Conservation (phyloP, 2,329 filamentous ascomycete species). For the Cercospora zeae-maydis region DNA sequence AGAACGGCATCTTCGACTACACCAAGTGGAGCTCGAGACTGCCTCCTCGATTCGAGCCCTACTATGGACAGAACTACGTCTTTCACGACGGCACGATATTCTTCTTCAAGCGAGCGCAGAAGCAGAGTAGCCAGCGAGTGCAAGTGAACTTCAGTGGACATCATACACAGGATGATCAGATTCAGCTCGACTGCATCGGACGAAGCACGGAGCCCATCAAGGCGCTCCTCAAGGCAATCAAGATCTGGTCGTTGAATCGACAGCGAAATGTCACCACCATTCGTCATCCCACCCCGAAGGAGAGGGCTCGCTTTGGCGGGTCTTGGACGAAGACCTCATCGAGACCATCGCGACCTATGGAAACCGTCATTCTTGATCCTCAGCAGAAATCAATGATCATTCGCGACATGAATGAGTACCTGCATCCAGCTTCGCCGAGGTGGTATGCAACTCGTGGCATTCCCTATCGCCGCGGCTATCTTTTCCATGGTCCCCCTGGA, state of each 20-base stretch:
- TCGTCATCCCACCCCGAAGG: conserved; percentile 45
- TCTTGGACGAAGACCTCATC: conserved; percentile 44
- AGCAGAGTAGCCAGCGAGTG: conserved; percentile 32
- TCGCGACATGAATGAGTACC: conserved; percentile 71
- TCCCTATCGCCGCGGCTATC: conserved; percentile 78
- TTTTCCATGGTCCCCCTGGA: conserved; percentile 66
- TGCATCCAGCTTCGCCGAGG: conserved; percentile 66
- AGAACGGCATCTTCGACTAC: conserved; percentile 48
- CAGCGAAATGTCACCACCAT: conserved; percentile 46
- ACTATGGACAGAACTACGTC: conserved; percentile 46
- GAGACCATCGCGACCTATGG: conserved; percentile 66
- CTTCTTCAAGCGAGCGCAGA: conserved; percentile 41
- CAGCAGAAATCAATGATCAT: conserved; percentile 64
- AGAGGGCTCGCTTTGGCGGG: conserved; percentile 35
- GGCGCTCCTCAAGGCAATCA: conserved; percentile 44
- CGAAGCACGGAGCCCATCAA: conserved; percentile 50
- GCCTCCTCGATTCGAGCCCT: conserved; percentile 50
- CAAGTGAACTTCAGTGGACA: conserved; percentile 24
- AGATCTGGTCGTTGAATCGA: conserved; percentile 43
- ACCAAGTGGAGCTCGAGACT: conserved; percentile 48
- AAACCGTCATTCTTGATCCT: conserved; percentile 69
- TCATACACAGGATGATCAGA: conserved; percentile 39
- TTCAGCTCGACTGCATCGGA: conserved; percentile 48
- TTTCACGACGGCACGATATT: conserved; percentile 43
- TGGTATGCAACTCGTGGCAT: conserved; percentile 85